Percentiles rank a stretch among this genome's conserved stretches.
Evolutionary conservation across 176 grass and related monocot species (phyloP).

Genomic region (Rhynchospora pubera): DNA sequence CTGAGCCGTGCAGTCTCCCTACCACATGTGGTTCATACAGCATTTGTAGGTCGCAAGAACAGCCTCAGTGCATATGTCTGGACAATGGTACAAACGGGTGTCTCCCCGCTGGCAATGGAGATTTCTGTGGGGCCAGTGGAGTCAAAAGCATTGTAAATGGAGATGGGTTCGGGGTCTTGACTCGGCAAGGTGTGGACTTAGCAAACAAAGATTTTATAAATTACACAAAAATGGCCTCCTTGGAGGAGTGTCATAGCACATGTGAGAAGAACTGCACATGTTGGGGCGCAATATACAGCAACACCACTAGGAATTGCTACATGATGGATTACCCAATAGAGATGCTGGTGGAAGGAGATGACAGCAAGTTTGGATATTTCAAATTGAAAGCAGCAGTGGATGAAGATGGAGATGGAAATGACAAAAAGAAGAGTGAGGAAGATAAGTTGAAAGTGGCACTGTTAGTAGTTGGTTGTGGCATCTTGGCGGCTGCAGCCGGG

Average conservation of each 20-base stretch:
- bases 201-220: slow-evolving; percentile 49
- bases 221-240: slow-evolving; percentile 35
- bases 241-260: slow-evolving; percentile 49
- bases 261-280: slow-evolving; percentile 85
- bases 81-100: slow-evolving; percentile 36
- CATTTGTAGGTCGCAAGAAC: slow-evolving; percentile 35
- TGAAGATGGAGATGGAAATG: not conserved
- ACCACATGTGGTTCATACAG: slow-evolving; percentile 57
- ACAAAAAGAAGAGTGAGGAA: not conserved
- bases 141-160: slow-evolving; percentile 22
- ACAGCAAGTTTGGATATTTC: slow-evolving; percentile 59
- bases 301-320: slow-evolving; percentile 63
- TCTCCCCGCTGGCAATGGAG: slow-evolving; percentile 9
- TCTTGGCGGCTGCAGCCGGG: slow-evolving; percentile 21
- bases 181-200: slow-evolving; percentile 57
- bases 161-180: slow-evolving; percentile 33
- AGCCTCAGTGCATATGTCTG: slow-evolving; percentile 51
- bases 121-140: slow-evolving; percentile 24
- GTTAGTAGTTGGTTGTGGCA: slow-evolving; percentile 32
- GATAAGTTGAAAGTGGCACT: slow-evolving; percentile 30
- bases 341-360: slow-evolving; percentile 55
- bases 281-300: slow-evolving; percentile 84
- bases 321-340: slow-evolving; percentile 70
- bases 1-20: slow-evolving; percentile 53
- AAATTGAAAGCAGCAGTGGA: slow-evolving; percentile 34